Evolutionary conservation across 495 filamentous ascomycete genomes (phyloP).

Genomic region (Podospora conica): DNA sequence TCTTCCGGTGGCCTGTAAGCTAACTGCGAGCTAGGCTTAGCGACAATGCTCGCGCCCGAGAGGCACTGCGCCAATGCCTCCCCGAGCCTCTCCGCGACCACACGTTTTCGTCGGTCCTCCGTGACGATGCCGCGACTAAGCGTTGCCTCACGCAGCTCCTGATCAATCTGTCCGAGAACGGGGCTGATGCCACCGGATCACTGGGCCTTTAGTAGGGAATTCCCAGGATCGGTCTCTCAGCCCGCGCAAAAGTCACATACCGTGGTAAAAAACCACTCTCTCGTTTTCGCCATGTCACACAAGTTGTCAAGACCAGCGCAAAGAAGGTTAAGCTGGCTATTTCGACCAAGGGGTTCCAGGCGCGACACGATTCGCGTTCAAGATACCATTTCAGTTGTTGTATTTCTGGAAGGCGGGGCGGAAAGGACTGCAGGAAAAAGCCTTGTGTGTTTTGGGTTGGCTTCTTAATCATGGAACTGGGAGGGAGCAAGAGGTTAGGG

Average conservation of each 20-base stretch:
- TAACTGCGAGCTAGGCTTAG: conserved; percentile 55
- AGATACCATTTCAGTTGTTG: not conserved
- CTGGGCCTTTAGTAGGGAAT: conserved; percentile 22
- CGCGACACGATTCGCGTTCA: not conserved
- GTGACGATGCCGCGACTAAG: conserved; percentile 96
- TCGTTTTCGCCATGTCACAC: not conserved
- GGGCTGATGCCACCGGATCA: conserved; percentile 53
- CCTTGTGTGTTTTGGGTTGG: not conserved
- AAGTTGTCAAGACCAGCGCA: not conserved
- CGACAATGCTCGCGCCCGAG: conserved; percentile 92
- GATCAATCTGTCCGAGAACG: conserved; percentile 93
- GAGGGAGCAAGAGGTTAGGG: not conserved
- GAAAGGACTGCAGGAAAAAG: not conserved
- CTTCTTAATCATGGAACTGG: not conserved
- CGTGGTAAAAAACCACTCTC: not conserved
- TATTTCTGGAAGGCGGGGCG: not conserved
- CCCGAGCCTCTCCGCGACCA: conserved; percentile 94
- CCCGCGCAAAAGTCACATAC: no score
- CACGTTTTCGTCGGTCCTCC: conserved; percentile 92
- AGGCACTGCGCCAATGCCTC: conserved; percentile 93
- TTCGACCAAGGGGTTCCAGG: not conserved
- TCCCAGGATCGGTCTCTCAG: not conserved
- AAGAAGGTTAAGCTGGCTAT: not conserved
- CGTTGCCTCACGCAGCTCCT: conserved; percentile 93
- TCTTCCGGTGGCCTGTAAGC: conserved; percentile 4